These are phyloP conservation scores for Xylaria sp. DNA, from an alignment of 2,329 filamentous ascomycete species.

Conservation along the genomic window DNA sequence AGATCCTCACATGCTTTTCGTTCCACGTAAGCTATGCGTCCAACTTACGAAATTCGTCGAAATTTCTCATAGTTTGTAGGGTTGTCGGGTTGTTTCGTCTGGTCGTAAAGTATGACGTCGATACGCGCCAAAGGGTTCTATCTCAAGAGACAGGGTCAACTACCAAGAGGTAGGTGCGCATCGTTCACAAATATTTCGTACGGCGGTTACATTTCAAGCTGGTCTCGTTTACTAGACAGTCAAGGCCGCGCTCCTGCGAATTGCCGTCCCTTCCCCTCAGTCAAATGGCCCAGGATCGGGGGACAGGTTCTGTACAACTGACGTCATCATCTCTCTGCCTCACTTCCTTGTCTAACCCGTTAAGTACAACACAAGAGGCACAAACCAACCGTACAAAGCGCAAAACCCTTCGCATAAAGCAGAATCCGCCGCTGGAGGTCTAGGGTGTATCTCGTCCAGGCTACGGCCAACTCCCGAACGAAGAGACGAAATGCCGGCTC, in stretches of 20 bases:
- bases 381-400: neutral
- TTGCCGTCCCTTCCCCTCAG: too few relatives aligned
- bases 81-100: neutral
- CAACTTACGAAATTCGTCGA: neutral
- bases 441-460: too few relatives aligned
- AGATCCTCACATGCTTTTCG: neutral
- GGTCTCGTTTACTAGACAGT: neutral
- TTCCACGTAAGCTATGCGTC: neutral
- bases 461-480: neutral
- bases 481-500: constrained; percentile 28
- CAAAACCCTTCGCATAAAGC: neutral
- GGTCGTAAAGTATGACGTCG: neutral
- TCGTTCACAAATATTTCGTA: too few relatives aligned
- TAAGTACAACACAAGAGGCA: neutral
- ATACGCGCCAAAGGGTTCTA: neutral
- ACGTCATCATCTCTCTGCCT: neutral
- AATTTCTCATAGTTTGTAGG: neutral
- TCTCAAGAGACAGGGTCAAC: neutral
- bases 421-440: too few relatives aligned
- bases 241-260: too few relatives aligned
- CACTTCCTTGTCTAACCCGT: neutral
- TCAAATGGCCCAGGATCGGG: neutral
- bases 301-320: neutral
- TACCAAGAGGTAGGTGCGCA: neutral
- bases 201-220: neutral